phyloP scores from a whole-genome alignment of 257 asterid genomes.

The Solanum appendiculatum region DNA sequence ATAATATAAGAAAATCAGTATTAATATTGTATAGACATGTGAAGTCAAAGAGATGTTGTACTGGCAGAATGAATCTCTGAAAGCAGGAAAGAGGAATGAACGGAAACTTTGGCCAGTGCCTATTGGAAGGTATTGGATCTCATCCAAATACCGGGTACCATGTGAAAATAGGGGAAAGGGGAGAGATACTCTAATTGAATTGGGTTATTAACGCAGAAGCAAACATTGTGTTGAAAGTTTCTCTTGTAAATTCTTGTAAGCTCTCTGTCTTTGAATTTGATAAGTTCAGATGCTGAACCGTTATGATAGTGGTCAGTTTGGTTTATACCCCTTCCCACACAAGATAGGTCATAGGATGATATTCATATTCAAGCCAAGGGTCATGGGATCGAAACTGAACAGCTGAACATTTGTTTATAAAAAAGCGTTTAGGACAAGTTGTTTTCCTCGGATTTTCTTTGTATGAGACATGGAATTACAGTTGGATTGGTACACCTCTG shows the following conservation, averaged over 20 bases:
- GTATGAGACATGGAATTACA: neutral
- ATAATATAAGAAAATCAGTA: neutral
- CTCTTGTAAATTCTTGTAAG: neutral
- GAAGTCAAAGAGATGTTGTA: neutral
- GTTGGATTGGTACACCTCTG: neutral
- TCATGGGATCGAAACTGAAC: neutral
- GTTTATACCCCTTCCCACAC: neutral
- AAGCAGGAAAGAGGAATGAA: neutral
- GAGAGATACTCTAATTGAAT: neutral
- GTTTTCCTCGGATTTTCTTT: neutral
- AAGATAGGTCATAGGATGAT: neutral
- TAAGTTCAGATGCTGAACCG: neutral
- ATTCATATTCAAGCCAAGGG: neutral
- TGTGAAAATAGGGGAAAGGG: neutral
- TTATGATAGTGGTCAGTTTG: neutral
- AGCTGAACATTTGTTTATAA: neutral
- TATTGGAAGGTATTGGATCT: neutral
- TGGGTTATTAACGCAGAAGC: neutral
- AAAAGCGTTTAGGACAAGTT: neutral
- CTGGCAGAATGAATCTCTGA: neutral
- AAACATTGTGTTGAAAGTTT: neutral
- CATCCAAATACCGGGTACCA: neutral
- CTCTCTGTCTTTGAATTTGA: neutral
- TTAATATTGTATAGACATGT: neutral
- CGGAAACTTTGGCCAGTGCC: neutral